phyloP scores from a whole-genome alignment of 176 grass and related monocot genomes.

The Oryza rufipogon region DNA sequence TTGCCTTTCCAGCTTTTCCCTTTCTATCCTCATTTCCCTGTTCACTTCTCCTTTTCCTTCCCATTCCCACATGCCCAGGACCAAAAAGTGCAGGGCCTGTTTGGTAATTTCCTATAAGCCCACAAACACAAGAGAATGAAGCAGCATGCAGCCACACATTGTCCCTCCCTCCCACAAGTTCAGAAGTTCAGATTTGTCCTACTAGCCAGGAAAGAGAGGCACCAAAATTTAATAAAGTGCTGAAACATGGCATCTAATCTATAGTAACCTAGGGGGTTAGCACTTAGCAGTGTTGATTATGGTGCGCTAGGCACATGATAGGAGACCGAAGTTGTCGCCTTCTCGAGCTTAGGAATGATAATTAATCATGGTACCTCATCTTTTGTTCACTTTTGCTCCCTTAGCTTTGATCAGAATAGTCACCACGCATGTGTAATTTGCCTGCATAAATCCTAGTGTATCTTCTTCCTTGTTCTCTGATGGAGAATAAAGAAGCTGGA shows the following conservation, averaged over 20 bases:
- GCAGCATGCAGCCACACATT: conserved; percentile 1
- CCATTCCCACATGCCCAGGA: conserved; percentile 45
- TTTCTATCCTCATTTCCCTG: conserved; percentile 63
- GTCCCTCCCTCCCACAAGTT: conserved; percentile 9
- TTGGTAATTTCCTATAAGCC: conserved; percentile 24
- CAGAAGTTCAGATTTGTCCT: conserved; percentile 75
- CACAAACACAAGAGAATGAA: conserved; percentile 46
- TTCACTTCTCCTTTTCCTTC: conserved; percentile 37
- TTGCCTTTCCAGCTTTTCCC: conserved; percentile 51
- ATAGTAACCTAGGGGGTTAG: conserved; percentile 51
- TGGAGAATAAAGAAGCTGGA: conserved; percentile 26
- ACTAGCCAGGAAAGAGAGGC: conserved; percentile 42
- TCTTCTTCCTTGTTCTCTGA: conserved; percentile 5
- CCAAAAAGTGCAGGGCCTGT: conserved; percentile 42
- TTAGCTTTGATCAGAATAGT: conserved; percentile 40
- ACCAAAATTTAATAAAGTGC: conserved; percentile 19
- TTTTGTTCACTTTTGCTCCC: conserved; percentile 48
- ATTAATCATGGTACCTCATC: conserved; percentile 40
- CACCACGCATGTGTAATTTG: conserved; percentile 36
- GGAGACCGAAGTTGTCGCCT: conserved; percentile 59
- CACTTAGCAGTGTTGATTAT: conserved; percentile 46
- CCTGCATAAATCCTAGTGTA: conserved; percentile 44
- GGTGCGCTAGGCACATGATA: conserved; percentile 47
- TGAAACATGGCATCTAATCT: conserved; percentile 39
- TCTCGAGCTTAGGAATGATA: conserved; percentile 63